Percentiles rank a stretch among this genome's conserved stretches.
Conservation (phyloP, 208 protist genomes). For the Trypanosoma lewisi region DNA sequence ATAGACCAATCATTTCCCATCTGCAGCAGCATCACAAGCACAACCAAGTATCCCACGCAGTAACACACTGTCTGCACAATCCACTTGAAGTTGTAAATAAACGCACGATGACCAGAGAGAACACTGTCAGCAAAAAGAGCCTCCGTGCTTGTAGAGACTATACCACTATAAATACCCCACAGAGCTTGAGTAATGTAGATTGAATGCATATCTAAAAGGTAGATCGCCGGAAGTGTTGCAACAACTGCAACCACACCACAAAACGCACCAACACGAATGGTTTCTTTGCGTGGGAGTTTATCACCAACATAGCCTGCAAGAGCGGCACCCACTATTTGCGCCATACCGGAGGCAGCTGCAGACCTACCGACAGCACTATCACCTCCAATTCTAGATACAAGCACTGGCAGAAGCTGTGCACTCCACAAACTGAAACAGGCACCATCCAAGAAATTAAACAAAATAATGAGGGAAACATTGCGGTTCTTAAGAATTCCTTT, state of each 20-base stretch:
- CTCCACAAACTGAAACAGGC: slow-evolving; percentile 43
- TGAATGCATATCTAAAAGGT: slow-evolving; percentile 1
- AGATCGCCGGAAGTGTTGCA: slow-evolving; percentile 8
- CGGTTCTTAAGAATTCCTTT: slow-evolving; percentile 18
- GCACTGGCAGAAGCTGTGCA: slow-evolving; percentile 40
- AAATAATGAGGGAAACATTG: slow-evolving; percentile 38
- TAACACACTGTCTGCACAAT: slow-evolving; percentile 60
- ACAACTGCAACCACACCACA: slow-evolving; percentile 29
- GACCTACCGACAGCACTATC: slow-evolving; percentile 32
- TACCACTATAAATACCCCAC: slow-evolving; percentile 46
- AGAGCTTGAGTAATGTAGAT: slow-evolving; percentile 30
- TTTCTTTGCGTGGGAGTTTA: slow-evolving; percentile 19
- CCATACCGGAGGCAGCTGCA: slow-evolving; percentile 29
- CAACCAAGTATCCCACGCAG: slow-evolving; percentile 36
- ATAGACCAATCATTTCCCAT: slow-evolving; percentile 37
- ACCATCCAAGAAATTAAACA: slow-evolving; percentile 46
- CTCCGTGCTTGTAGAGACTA: slow-evolving; percentile 42
- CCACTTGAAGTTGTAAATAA: slow-evolving; percentile 65
- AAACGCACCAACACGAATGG: slow-evolving; percentile 20
- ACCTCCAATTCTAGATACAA: slow-evolving; percentile 29
- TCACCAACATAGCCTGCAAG: slow-evolving; percentile 30
- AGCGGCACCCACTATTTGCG: slow-evolving; percentile 44
- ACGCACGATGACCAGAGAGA: slow-evolving; percentile 25
- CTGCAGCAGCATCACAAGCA: slow-evolving; percentile 30
- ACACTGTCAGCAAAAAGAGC: slow-evolving; percentile 64